These are phyloP conservation scores for Cryphonectria carpinicola DNA, from an alignment of 2,329 filamentous ascomycete genomes.

Conservation along the genomic window DNA sequence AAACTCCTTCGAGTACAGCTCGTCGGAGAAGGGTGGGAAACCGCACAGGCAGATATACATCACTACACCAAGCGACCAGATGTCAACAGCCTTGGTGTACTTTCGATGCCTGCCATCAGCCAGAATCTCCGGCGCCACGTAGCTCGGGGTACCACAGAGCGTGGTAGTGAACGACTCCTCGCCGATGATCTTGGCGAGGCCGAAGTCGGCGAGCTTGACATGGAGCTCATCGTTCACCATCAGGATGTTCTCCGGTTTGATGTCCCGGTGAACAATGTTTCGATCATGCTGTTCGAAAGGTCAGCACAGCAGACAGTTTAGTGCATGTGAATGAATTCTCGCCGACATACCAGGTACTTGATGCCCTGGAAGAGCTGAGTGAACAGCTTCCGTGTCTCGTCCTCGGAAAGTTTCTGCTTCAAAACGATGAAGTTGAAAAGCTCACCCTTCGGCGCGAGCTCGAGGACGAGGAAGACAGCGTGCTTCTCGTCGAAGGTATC, in stretches of 20 bases:
- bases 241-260: slow-evolving; percentile 96
- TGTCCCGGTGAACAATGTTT: slow-evolving; percentile 95
- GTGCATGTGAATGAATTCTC: not conserved
- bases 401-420: slow-evolving; percentile 85
- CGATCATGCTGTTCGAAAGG: slow-evolving; percentile 75
- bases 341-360: slow-evolving; percentile 76
- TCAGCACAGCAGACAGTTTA: slow-evolving; percentile 38
- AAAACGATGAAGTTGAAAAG: slow-evolving; percentile 93
- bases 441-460: slow-evolving; percentile 90
- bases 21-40: slow-evolving; percentile 95
- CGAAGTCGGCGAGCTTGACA: slow-evolving; percentile 95
- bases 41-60: slow-evolving; percentile 97
- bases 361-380: slow-evolving; percentile 89
- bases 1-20: slow-evolving; percentile 79
- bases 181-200: slow-evolving; percentile 96
- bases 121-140: slow-evolving; percentile 94
- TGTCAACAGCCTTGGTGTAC: slow-evolving; percentile 93
- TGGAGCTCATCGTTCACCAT: slow-evolving; percentile 82
- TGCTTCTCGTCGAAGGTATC: slow-evolving; percentile 93
- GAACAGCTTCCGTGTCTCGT: slow-evolving; percentile 85
- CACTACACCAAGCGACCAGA: slow-evolving; percentile 97
- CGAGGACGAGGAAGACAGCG: slow-evolving; percentile 87
- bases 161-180: slow-evolving; percentile 98
- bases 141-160: slow-evolving; percentile 93
- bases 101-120: slow-evolving; percentile 79